Conservation (phyloP, 1,139 yeast species). For the Komagataea norvegica region DNA sequence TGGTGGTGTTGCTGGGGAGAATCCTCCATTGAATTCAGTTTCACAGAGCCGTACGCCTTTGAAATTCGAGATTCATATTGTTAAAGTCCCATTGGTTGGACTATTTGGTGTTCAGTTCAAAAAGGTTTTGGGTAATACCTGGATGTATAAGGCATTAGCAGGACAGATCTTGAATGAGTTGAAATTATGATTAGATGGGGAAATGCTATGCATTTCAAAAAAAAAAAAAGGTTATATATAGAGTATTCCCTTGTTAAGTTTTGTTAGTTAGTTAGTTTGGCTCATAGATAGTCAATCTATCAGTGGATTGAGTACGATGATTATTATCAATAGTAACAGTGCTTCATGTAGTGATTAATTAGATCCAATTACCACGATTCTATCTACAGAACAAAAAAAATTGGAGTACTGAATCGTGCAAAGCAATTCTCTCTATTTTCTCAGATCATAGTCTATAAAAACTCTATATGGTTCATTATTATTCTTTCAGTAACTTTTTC, state of each 20-base stretch:
- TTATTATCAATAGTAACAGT: background rate
- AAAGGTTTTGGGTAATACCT: conserved; percentile 88
- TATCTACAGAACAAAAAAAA: no score
- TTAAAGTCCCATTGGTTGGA: conserved; percentile 86
- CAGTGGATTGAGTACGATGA: background rate
- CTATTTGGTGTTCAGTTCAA: conserved; percentile 93
- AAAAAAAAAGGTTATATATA: no score
- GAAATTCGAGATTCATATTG: conserved; percentile 88
- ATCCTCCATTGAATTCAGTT: conserved; percentile 1
- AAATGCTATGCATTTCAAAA: background rate
- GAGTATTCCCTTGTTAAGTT: no score
- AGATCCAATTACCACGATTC: no score
- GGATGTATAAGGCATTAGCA: conserved; percentile 94
- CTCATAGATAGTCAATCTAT: no score
- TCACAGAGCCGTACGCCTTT: conserved; percentile 31
- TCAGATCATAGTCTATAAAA: no score
- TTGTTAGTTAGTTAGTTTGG: no score
- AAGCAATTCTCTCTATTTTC: no score
- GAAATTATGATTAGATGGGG: conserved; percentile 46
- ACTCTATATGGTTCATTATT: background rate
- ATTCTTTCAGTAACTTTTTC: conserved; percentile 16
- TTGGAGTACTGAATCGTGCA: no score
- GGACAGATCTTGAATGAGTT: conserved; percentile 77
- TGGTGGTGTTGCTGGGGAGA: conserved; percentile 2
- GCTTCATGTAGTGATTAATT: no score